phyloP scores from a whole-genome alignment of 805 yeast species.

The Pichia ethanolica region DNA sequence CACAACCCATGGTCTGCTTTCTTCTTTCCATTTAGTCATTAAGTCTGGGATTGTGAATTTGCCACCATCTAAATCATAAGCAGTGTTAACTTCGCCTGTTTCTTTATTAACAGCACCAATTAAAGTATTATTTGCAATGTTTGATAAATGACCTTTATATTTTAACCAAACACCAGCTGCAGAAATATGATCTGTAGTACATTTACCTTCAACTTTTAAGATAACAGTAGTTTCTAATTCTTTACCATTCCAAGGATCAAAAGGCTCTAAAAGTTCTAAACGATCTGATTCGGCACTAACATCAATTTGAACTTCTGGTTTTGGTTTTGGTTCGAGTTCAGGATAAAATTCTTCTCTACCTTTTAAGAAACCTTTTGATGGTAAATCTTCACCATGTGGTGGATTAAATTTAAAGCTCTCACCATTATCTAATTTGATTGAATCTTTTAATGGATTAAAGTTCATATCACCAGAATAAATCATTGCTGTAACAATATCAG shows the following conservation, averaged over 20 bases:
- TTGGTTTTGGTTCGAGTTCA: slow-evolving; percentile 46
- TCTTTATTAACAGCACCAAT: slow-evolving; percentile 97
- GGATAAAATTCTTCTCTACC: slow-evolving; percentile 63
- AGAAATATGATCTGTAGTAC: slow-evolving; percentile 97
- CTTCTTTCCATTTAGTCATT: slow-evolving; percentile 92
- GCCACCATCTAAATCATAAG: slow-evolving; percentile 77
- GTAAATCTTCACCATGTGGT: slow-evolving; percentile 88
- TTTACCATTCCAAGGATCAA: slow-evolving; percentile 76
- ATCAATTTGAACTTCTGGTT: slow-evolving; percentile 41
- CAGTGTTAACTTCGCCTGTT: slow-evolving; percentile 91
- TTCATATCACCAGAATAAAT: slow-evolving; percentile 94
- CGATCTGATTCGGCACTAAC: slow-evolving; percentile 87
- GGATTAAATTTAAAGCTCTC: slow-evolving; percentile 82
- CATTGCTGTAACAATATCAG: slow-evolving; percentile 92
- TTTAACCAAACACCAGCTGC: slow-evolving; percentile 99
- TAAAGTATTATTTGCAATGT: slow-evolving; percentile 88
- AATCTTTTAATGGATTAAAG: slow-evolving; percentile 92
- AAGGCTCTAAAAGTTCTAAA: slow-evolving; percentile 85
- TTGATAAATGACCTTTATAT: slow-evolving; percentile 95
- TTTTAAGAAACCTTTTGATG: slow-evolving; percentile 79
- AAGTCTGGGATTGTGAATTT: slow-evolving; percentile 84
- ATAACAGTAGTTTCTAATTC: slow-evolving; percentile 72
- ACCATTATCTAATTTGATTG: slow-evolving; percentile 82
- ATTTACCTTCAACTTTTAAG: slow-evolving; percentile 92
- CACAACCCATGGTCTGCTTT: slow-evolving; percentile 82